These are phyloP conservation scores for Musa itinerans DNA, from an alignment of 176 grass and related monocot species.

Conservation along the genomic window DNA sequence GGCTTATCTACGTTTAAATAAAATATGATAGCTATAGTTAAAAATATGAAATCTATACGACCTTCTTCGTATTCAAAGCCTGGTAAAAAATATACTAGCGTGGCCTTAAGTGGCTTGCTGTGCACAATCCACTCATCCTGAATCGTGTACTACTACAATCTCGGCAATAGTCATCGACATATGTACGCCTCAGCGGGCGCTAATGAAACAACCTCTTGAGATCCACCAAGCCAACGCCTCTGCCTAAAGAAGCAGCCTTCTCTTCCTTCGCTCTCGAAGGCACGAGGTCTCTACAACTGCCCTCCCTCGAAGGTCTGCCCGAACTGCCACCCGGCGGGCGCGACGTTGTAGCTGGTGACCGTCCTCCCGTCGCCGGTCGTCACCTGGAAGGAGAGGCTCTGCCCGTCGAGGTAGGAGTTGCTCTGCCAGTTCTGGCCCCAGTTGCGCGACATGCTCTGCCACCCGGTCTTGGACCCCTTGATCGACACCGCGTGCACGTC, in stretches of 20 bases:
- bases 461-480: slow-evolving; percentile 34
- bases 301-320: slow-evolving; percentile 64
- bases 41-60: too few species aligned
- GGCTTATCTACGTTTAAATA: too few species aligned
- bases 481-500: slow-evolving; percentile 38
- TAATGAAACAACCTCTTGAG: neutral
- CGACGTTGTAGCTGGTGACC: slow-evolving; percentile 49
- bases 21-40: too few species aligned
- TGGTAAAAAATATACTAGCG: too few species aligned
- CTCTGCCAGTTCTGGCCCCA: slow-evolving; percentile 88
- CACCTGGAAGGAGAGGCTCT: slow-evolving; percentile 71
- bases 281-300: slow-evolving; percentile 25
- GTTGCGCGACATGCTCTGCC: slow-evolving; percentile 55
- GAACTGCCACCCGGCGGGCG: slow-evolving; percentile 45
- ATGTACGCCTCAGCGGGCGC: neutral
- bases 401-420: slow-evolving; percentile 36
- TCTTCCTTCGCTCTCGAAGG: neutral
- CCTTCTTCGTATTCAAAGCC: too few species aligned
- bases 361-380: slow-evolving; percentile 61
- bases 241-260: neutral
- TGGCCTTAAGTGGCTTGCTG: too few species aligned
- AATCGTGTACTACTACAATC: too few species aligned
- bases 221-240: neutral
- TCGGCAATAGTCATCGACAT: neutral
- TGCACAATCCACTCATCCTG: too few species aligned